A percentile compares a stretch with the other conserved stretches of the same genome.
Evolutionary conservation across 345 rosid genomes (phyloP).

Genomic region (Garcia nutans): DNA sequence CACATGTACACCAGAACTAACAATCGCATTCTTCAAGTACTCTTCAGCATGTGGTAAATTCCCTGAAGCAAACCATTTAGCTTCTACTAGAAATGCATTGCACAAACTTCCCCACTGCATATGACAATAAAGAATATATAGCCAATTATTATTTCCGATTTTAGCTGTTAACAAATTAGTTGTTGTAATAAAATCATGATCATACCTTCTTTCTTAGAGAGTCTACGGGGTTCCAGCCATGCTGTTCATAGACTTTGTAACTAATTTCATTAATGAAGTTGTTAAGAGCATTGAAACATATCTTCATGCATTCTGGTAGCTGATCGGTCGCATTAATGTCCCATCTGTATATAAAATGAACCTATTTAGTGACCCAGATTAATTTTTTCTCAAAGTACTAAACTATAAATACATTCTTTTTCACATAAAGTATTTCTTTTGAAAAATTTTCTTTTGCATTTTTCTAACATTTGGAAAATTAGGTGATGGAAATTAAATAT

Average conservation of each 20-base stretch:
- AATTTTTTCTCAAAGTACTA: too few relatives aligned
- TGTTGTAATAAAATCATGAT: not conserved
- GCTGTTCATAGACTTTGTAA: constrained; percentile 21
- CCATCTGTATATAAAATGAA: constrained; percentile 39
- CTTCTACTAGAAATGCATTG: constrained; percentile 58
- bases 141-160: too few relatives aligned
- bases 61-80: constrained; percentile 50
- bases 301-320: constrained; percentile 43
- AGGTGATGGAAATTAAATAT: too few relatives aligned
- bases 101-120: constrained; percentile 54
- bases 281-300: constrained; percentile 45
- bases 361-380: too few relatives aligned
- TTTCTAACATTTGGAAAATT: too few relatives aligned
- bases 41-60: constrained; percentile 38
- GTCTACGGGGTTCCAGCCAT: constrained; percentile 40
- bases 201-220: constrained; percentile 46
- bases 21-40: constrained; percentile 53
- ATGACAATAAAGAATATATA: too few relatives aligned
- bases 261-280: constrained; percentile 42
- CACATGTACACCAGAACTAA: constrained; percentile 55
- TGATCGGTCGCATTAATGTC: constrained; percentile 30
- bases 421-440: too few relatives aligned
- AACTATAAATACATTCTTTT: too few relatives aligned
- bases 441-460: too few relatives aligned
- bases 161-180: too few relatives aligned